Evolutionary conservation across 345 rosid genomes (phyloP).

Genomic region (Aethionema arabicum): DNA sequence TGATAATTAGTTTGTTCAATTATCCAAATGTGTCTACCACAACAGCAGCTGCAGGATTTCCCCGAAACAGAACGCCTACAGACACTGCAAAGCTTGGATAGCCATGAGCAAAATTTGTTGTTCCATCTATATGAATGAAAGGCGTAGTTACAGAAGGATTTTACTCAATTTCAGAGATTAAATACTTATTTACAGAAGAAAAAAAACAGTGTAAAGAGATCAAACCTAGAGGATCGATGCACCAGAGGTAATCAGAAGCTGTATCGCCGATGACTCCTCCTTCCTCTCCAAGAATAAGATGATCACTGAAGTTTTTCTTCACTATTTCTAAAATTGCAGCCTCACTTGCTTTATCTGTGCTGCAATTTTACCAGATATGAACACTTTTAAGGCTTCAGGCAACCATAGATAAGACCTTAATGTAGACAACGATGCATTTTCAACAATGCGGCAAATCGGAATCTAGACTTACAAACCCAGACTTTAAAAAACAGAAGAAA

Average conservation of each 20-base stretch:
- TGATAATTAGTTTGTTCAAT: neutral
- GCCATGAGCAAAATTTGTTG: slow-evolving; percentile 93
- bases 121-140: slow-evolving; percentile 61
- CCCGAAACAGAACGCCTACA: slow-evolving; percentile 80
- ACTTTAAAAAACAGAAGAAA: neutral
- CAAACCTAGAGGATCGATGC: slow-evolving; percentile 94
- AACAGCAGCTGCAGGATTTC: slow-evolving; percentile 83
- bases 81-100: slow-evolving; percentile 98
- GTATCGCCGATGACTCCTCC: slow-evolving; percentile 86
- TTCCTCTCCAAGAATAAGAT: slow-evolving; percentile 95
- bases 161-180: neutral
- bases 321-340: slow-evolving; percentile 84
- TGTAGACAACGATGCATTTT: neutral
- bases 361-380: slow-evolving; percentile 45
- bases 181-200: neutral
- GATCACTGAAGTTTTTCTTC: slow-evolving; percentile 67
- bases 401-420: slow-evolving; percentile 3
- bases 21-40: slow-evolving; percentile 54
- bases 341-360: slow-evolving; percentile 92
- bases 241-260: slow-evolving; percentile 91
- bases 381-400: slow-evolving; percentile 8
- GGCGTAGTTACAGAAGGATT: neutral
- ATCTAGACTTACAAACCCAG: neutral
- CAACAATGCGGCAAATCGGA: neutral
- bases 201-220: slow-evolving; percentile 17